Percentiles rank a stretch among this genome's conserved stretches.
phyloP scores from a whole-genome alignment of 2,329 filamentous ascomycete genomes.

The Epichloe coenophiala region DNA sequence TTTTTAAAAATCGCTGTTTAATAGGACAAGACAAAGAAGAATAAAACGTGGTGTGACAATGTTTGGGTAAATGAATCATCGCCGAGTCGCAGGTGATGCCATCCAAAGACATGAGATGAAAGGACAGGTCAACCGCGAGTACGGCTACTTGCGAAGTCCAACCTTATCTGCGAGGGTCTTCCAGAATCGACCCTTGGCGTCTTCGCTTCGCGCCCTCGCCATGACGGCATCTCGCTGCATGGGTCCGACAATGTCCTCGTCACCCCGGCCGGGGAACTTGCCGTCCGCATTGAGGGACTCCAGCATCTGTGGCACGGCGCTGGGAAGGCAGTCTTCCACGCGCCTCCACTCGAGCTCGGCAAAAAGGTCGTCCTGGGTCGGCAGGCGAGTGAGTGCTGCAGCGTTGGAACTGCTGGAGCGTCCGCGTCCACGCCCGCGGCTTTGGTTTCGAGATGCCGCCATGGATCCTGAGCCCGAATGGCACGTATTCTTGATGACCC shows the following conservation, averaged over 20 bases:
- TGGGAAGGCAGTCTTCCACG: conserved; percentile 43
- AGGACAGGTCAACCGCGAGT: background rate
- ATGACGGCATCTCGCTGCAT: conserved; percentile 57
- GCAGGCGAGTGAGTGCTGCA: conserved; percentile 18
- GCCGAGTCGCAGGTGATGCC: background rate
- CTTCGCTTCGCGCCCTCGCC: conserved; percentile 31
- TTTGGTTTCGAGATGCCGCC: conserved; percentile 23
- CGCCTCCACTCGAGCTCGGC: conserved; percentile 29
- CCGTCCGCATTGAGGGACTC: conserved; percentile 56
- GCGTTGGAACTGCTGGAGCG: conserved; percentile 30
- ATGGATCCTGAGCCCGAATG: conserved; percentile 13
- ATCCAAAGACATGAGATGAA: background rate
- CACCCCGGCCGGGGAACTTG: conserved; percentile 79
- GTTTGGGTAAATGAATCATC: background rate
- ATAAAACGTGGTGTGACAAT: background rate
- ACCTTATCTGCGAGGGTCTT: conserved; percentile 35
- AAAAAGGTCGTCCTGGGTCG: conserved; percentile 23
- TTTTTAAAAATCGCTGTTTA: conserved; percentile 3
- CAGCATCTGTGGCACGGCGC: conserved; percentile 54
- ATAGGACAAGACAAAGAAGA: conserved; percentile 4
- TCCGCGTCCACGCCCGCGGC: conserved; percentile 24
- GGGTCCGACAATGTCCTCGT: conserved; percentile 85
- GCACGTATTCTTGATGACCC: conserved; percentile 41
- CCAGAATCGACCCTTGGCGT: conserved; percentile 34
- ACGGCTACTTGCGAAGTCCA: conserved; percentile 9